Conservation (phyloP, 139 green algal species). For the Volvox africanus region DNA sequence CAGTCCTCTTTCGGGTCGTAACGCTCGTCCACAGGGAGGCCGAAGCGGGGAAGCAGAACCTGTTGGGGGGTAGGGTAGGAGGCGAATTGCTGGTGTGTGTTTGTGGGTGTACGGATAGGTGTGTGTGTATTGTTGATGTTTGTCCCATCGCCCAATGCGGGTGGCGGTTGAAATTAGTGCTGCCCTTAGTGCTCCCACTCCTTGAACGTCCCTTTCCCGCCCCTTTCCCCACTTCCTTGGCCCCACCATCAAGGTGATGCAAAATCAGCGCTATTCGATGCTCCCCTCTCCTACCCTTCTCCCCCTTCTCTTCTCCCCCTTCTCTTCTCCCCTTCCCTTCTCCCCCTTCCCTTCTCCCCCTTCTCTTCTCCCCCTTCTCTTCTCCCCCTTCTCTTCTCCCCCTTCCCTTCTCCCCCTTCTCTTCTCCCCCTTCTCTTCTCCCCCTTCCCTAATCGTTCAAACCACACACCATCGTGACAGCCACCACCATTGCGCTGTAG, state of each 20-base stretch:
- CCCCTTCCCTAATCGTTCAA: neutral
- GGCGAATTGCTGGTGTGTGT: too few relatives aligned
- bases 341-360: neutral
- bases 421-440: neutral
- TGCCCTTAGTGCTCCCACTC: too few relatives aligned
- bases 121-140: too few relatives aligned
- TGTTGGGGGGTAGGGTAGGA: neutral
- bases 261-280: too few relatives aligned
- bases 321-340: neutral
- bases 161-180: too few relatives aligned
- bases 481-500: constrained; percentile 56
- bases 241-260: too few relatives aligned
- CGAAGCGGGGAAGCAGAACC: constrained; percentile 55
- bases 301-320: neutral
- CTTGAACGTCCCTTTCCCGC: too few relatives aligned
- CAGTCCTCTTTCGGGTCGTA: constrained; percentile 56
- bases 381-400: neutral
- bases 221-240: too few relatives aligned
- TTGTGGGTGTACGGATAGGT: too few relatives aligned
- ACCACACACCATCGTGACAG: constrained; percentile 46
- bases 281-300: too few relatives aligned
- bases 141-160: too few relatives aligned
- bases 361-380: neutral
- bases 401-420: neutral
- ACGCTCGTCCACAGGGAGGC: constrained; percentile 22